Evolutionary conservation across 129 eudicot genomes (phyloP), one percentile per base, ranked within the genome.

Genomic region (Arctium lappa): DNA sequence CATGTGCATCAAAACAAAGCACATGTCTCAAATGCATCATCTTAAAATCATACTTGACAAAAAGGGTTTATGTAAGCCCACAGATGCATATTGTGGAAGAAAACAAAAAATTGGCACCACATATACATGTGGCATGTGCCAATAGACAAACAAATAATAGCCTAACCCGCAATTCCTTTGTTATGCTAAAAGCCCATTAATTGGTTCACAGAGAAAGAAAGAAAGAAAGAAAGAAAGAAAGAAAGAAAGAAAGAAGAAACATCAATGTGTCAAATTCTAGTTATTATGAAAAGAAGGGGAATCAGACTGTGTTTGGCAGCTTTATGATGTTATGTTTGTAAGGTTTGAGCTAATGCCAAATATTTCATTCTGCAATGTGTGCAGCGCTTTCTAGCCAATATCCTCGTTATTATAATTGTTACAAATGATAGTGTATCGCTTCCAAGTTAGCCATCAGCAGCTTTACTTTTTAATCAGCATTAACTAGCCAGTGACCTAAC

Each of bases 111-210:
- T 31, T 46, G 68, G 72, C 78, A 42, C 11, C 31, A 76, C 38
- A 76, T 39, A 69, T 42, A 27, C 81, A 82, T 83, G 68, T 83
- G 79, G 22, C 87, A 83, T 83, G 82, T 65, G 16, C 22, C 46
- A 78, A 29, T 32, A 77, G 39, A 84, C 75, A 73, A 73, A 79
- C 53, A 6, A 72, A n/a, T 70, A 79, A 62, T 65, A 73, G 76
- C 87, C 87, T 84, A 84, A 84, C 83, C 65, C 27, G 42, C n/a
- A 63, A 79, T 79, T 79, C 71, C 79, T 63, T 73, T 62, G 30
- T 44, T 63, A 84, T 73, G 70, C 80, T 78, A 72, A 65, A 40
- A 83, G 66, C 62, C 73, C 50, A 37, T 83, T 63, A 78, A 34
- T 73, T 73, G 74, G 75, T 84, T 73, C 60, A 79, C 5, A 42